These are phyloP conservation scores for Coleophoma eucalyptorum DNA, from an alignment of 2,329 filamentous ascomycete species.

Conservation along the genomic window DNA sequence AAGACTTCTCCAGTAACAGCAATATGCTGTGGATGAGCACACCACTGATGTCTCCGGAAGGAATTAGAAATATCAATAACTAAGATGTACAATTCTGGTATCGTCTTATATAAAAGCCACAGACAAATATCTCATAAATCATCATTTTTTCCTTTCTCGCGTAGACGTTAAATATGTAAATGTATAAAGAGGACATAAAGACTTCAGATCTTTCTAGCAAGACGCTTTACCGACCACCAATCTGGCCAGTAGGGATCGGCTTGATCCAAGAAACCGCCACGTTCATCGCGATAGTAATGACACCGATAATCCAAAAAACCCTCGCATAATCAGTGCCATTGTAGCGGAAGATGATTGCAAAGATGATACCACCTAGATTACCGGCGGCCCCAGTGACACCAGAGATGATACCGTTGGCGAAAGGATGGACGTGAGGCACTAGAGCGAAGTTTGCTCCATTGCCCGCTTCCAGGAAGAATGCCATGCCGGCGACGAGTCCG, in stretches of 20 bases:
- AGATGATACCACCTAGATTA: slow-evolving; percentile 82
- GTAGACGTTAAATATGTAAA: too few relatives aligned
- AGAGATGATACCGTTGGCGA: slow-evolving; percentile 73
- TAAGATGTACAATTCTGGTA: too few relatives aligned
- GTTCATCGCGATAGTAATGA: slow-evolving; percentile 69
- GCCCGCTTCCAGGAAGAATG: slow-evolving; percentile 77
- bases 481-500: slow-evolving; percentile 72
- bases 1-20: too few relatives aligned
- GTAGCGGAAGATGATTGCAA: slow-evolving; percentile 81
- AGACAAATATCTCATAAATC: too few relatives aligned
- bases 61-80: too few relatives aligned
- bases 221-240: slow-evolving; percentile 33
- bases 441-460: slow-evolving; percentile 87
- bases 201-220: too few relatives aligned
- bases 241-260: slow-evolving; percentile 50
- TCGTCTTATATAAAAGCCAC: too few relatives aligned
- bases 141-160: too few relatives aligned
- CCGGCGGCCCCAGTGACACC: slow-evolving; percentile 76
- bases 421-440: slow-evolving; percentile 78
- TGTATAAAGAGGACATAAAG: too few relatives aligned
- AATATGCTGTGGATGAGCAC: too few relatives aligned
- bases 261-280: slow-evolving; percentile 60
- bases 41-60: too few relatives aligned
- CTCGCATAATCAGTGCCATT: slow-evolving; percentile 62
- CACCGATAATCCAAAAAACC: slow-evolving; percentile 78